These are phyloP conservation scores for Mycena vulgaris DNA, from an alignment of 768 basidiomycete genomes.

Conservation along the genomic window DNA sequence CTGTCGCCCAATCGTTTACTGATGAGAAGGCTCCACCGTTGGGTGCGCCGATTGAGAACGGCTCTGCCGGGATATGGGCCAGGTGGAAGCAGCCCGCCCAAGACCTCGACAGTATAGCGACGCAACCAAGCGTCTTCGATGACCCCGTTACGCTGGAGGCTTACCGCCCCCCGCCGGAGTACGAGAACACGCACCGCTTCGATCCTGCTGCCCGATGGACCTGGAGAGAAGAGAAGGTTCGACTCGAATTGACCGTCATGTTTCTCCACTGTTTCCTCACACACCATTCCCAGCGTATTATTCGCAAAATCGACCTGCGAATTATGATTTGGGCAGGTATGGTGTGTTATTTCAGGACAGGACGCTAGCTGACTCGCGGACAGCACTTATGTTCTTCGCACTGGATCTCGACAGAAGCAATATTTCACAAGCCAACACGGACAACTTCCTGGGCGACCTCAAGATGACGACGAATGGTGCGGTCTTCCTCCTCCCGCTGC, in stretches of 20 bases:
- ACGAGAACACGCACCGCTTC: conserved; percentile 77
- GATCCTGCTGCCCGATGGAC: conserved; percentile 80
- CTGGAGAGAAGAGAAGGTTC: conserved; percentile 76
- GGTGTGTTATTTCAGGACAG: not conserved
- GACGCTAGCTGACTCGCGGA: not conserved
- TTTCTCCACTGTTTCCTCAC: not conserved
- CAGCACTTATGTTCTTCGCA: conserved; percentile 70
- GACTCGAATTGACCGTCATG: conserved; percentile 24
- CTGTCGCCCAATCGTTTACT: conserved; percentile 18
- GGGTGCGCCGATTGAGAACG: conserved; percentile 48
- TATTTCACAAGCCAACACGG: conserved; percentile 76
- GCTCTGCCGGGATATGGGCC: conserved; percentile 48
- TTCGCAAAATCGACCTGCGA: conserved; percentile 72
- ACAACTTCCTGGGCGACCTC: conserved; percentile 77
- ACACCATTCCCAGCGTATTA: conserved; percentile 53
- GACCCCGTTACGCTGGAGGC: conserved; percentile 64
- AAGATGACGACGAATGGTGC: conserved; percentile 71
- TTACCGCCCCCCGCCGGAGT: conserved; percentile 66
- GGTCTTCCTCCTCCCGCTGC: no score
- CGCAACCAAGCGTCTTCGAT: conserved; percentile 75
- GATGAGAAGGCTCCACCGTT: conserved; percentile 47
- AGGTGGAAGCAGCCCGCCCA: conserved; percentile 44
- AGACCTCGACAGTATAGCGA: conserved; percentile 69
- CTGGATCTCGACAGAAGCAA: conserved; percentile 74
- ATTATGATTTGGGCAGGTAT: conserved; percentile 72